Base-by-base conservation (phyloP, 257 asterid species). In the Plantago elongata region DNA sequence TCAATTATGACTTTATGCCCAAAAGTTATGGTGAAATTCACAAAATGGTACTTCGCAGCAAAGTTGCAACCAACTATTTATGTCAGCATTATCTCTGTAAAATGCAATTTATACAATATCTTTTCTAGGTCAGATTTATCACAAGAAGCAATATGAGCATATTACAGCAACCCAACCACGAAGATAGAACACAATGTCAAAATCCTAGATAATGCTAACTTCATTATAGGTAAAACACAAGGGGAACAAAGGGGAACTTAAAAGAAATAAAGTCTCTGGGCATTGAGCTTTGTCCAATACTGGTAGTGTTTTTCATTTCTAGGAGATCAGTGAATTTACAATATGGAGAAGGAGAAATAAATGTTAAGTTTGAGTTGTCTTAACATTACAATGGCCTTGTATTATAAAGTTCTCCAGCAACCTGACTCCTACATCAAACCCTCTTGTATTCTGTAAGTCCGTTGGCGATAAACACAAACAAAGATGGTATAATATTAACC, bases 371-470 rank as follows among this genome's bases (percentile, higher is more conserved):
- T 51, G 14, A 15, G 58, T 48, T n/a, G 38, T 30, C 30, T 40
- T 49, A 47, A 17, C 17, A 38, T 47, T 62, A 50, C 63, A 58
- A 43, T 60, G 51, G 29, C 17, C 54, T 43, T 74, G 63, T 65
- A 63, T 63, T 57, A 59, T 59, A 48, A 27, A 42, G 46, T 22
- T 40, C 34, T 45, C 54, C 47, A 27, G 9, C 17, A 45, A 18
- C 2, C 37, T 57, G 16, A 61, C 58, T 57, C 38, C 45, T 59
- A 13, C 58, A 15, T 51, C 38, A 46, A 46, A 64, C 57, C 49
- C 46, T 27, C 68, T 67, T 34, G 52, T 44, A 49, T 40, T 50
- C 48, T 51, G 56, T 75, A 72, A 78, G 66, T 62, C 72, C 80
- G 30, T 45, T 44, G 50, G 65, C 66, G 69, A 70, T 76, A 59